These are phyloP conservation scores for Fusarium staphyleae DNA, from an alignment of 2,329 filamentous ascomycete genomes.

Conservation along the genomic window DNA sequence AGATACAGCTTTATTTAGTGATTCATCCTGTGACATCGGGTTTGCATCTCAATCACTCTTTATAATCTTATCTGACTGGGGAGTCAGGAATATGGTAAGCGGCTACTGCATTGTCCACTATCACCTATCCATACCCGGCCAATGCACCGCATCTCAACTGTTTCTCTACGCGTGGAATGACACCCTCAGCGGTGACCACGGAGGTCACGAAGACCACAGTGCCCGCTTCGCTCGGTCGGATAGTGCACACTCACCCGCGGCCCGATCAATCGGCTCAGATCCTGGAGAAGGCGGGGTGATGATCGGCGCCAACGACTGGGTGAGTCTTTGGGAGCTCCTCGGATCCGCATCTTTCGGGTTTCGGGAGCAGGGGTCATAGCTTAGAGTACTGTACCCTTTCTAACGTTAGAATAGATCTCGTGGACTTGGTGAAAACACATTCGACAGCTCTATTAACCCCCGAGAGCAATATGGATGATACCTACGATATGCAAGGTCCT, in stretches of 20 bases:
- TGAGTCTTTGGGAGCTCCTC: too few species aligned
- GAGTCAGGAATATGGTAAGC: not conserved
- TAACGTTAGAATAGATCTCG: not conserved
- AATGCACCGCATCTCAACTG: too few species aligned
- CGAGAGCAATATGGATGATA: conserved; percentile 12
- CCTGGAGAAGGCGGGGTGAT: conserved; percentile 13
- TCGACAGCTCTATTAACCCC: not conserved
- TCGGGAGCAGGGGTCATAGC: too few species aligned
- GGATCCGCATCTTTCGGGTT: too few species aligned
- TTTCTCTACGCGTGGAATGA: too few species aligned
- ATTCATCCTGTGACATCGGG: not conserved
- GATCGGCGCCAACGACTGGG: conserved; percentile 11
- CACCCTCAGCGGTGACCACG: not conserved
- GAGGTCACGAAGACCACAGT: not conserved
- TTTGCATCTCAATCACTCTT: not conserved
- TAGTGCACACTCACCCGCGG: conserved; percentile 22
- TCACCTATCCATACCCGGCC: not conserved
- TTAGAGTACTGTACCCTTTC: too few species aligned
- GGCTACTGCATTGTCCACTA: not conserved
- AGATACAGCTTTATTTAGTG: not conserved
- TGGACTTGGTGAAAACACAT: not conserved
- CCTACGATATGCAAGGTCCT: conserved; percentile 23
- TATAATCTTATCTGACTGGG: not conserved
- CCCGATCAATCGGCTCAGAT: conserved; percentile 3
- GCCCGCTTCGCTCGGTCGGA: conserved; percentile 14